Evolutionary conservation across 208 protist species (phyloP).

Genomic region (Trypanosoma brucei): DNA sequence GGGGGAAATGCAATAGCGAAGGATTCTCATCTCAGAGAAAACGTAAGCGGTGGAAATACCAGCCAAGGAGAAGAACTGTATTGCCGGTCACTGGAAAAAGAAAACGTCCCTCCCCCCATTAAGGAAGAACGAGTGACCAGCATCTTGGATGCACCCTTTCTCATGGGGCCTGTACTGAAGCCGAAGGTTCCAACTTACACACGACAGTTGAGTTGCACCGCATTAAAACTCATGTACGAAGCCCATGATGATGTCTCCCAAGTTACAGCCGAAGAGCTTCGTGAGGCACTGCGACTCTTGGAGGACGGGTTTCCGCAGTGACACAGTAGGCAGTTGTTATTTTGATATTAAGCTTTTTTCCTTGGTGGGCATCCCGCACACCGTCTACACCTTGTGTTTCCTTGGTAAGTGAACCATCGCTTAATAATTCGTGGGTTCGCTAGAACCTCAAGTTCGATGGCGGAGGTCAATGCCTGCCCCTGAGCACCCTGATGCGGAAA

Average conservation of each 20-base stretch:
- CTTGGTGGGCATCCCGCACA: too few relatives aligned
- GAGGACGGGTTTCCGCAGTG: constrained; percentile 27
- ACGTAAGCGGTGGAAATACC: not conserved
- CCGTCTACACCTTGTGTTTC: too few relatives aligned
- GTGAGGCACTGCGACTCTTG: constrained; percentile 34
- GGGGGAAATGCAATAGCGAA: not conserved
- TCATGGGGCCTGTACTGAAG: not conserved
- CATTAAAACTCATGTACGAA: constrained; percentile 58
- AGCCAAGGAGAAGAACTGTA: not conserved
- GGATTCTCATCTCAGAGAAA: not conserved
- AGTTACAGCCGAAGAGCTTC: constrained; percentile 36
- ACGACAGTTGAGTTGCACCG: constrained; percentile 31
- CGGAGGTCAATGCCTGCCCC: too few relatives aligned
- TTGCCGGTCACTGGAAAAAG: not conserved
- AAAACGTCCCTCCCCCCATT: not conserved
- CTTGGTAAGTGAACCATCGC: too few relatives aligned
- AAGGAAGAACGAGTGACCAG: not conserved
- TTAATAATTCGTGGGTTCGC: too few relatives aligned
- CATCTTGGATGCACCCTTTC: constrained; percentile 1
- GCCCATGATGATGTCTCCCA: constrained; percentile 25
- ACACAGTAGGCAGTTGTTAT: not conserved
- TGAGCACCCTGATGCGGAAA: too few relatives aligned
- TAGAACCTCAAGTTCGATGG: too few relatives aligned
- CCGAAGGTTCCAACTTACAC: constrained; percentile 9
- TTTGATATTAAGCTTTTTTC: too few relatives aligned